phyloP scores from a whole-genome alignment of 495 filamentous ascomycete species.

The Xanthoparmelia taractica region DNA sequence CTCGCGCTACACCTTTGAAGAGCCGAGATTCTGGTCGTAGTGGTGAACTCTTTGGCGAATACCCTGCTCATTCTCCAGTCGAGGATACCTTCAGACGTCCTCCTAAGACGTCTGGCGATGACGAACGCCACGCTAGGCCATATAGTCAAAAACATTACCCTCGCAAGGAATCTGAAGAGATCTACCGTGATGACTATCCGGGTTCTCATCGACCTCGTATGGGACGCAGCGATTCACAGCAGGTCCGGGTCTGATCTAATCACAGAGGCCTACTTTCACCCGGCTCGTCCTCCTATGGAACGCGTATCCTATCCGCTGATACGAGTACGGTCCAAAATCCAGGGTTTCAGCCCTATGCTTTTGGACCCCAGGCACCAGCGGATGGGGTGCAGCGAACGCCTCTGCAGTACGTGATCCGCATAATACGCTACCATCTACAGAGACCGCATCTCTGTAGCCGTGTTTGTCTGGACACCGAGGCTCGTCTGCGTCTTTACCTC shows the following conservation, averaged over 20 bases:
- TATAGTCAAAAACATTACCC: slow-evolving; percentile 2
- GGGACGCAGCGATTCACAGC: slow-evolving; percentile 3
- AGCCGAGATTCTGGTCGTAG: slow-evolving; percentile 14
- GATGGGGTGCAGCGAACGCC: too few relatives aligned
- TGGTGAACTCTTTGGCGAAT: slow-evolving; percentile 15
- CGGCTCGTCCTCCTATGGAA: not conserved
- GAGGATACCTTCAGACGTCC: slow-evolving; percentile 12
- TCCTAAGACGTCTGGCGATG: slow-evolving; percentile 13
- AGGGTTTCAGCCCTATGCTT: too few relatives aligned
- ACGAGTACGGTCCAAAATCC: too few relatives aligned
- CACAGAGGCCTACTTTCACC: not conserved
- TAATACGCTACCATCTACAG: not conserved
- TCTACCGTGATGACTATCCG: slow-evolving; percentile 15
- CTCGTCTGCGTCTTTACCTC: not conserved
- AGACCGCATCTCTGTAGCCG: not conserved
- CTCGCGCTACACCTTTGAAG: slow-evolving; percentile 15
- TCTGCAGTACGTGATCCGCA: not conserved
- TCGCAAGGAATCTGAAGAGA: slow-evolving; percentile 15
- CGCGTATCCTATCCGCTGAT: too few relatives aligned
- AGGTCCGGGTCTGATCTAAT: not conserved
- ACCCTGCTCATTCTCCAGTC: not conserved
- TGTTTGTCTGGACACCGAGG: not conserved
- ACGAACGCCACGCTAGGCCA: slow-evolving; percentile 1
- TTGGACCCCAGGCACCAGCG: too few relatives aligned
- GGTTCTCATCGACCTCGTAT: slow-evolving; percentile 1